Base-by-base conservation (phyloP, 2,329 filamentous ascomycete species). In the Teratosphaeria pseudoeucalypti region DNA sequence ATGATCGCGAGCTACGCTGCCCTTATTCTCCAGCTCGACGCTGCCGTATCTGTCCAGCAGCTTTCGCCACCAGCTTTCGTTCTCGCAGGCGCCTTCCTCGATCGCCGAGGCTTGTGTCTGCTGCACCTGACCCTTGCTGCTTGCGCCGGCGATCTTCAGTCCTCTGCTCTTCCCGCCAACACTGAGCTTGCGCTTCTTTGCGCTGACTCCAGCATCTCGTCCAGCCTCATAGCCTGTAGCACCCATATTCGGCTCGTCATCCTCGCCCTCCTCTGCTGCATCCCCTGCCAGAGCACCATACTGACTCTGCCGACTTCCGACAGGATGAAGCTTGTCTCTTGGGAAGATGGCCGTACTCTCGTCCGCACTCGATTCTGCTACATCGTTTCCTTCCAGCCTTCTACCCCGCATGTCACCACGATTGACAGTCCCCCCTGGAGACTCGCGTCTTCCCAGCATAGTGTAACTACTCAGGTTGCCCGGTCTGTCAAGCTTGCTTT, bases 11-110 rank as follows among this genome's bases (percentile, higher is more conserved):
- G 89, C 89, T 47, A 92, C 89, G 70, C 86, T 90, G 47, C 89
- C 89, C 74, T 90, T 92, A 70, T 94, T 94, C 73, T 94, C 89
- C 61, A 94, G 74, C 76, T 92, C 89, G 57, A 94, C 81, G 61
- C 78, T 81, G 19, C 84, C 84, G 65, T 84, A 86, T 65, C 82
- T 83, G 52, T 85, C 82, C 47, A 79, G 73, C 47, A 82, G 71
- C 34, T 70, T 69, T 66, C 76, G 76, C 79, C 81, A 85, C 81
- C 85, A 85, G 52, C 71, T 66, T 7, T 69, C 64, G 10, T 66
- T 60, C 37, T 68, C 61, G 34, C 63, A 16, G 60, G 59, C 23
- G 57, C 56, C 34, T 62, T 58, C 47, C 34, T 55, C 19, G 7
- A 9, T 27, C 9, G 23, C 37, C 57, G 62, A 34, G 34, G 54